Evolutionary conservation across 2,329 filamentous ascomycete genomes (phyloP).

Genomic region (Ophiostoma pallidulum): DNA sequence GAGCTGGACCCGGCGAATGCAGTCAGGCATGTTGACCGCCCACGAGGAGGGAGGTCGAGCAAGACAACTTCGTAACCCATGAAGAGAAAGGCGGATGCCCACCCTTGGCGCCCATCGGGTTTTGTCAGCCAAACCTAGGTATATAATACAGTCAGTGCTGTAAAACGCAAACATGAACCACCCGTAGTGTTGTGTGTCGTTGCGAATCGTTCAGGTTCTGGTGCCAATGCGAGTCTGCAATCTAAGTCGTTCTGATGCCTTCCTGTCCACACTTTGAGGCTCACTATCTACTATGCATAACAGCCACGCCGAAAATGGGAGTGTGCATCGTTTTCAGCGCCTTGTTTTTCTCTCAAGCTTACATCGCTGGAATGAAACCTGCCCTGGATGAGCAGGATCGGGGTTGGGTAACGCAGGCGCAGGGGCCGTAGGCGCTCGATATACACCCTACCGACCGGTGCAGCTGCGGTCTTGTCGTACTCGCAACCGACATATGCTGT

Average conservation of each 20-base stretch:
- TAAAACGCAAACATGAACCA: too few relatives aligned
- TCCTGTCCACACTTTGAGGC: too few relatives aligned
- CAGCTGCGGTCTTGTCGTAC: not conserved
- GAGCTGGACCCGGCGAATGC: too few relatives aligned
- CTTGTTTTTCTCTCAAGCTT: too few relatives aligned
- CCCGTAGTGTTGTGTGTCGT: too few relatives aligned
- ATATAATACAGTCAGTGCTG: not conserved
- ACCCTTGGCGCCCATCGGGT: slow-evolving; percentile 36
- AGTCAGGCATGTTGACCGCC: slow-evolving; percentile 21
- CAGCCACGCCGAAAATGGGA: too few relatives aligned
- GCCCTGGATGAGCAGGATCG: slow-evolving; percentile 28
- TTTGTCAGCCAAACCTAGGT: slow-evolving; percentile 34
- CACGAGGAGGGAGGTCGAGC: slow-evolving; percentile 32
- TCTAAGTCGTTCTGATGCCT: too few relatives aligned
- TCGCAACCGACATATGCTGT: not conserved
- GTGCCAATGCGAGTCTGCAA: too few relatives aligned
- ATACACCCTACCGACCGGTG: not conserved
- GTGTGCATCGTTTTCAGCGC: too few relatives aligned
- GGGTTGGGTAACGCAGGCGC: slow-evolving; percentile 2
- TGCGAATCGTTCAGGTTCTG: too few relatives aligned
- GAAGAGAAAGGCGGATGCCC: slow-evolving; percentile 35
- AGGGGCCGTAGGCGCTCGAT: slow-evolving; percentile 5
- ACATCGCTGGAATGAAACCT: slow-evolving; percentile 29
- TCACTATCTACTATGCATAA: too few relatives aligned
- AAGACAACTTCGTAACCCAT: slow-evolving; percentile 35